Conservation (phyloP, 2,329 filamentous ascomycete genomes). For the Aspergillus transmontanensis region DNA sequence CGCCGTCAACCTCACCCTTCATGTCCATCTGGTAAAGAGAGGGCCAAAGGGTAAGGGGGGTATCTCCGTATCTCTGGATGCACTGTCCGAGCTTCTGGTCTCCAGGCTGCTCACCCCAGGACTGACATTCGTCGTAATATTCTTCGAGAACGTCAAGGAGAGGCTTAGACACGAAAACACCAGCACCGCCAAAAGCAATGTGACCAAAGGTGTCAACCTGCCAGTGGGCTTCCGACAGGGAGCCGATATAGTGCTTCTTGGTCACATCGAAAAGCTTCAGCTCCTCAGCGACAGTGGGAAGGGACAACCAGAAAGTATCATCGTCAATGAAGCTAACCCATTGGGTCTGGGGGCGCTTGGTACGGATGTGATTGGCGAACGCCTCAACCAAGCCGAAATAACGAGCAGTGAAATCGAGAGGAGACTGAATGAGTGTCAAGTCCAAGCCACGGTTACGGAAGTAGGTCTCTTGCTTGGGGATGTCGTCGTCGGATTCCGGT, state of each 20-base stretch:
- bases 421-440: slow-evolving; percentile 42
- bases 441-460: slow-evolving; percentile 47
- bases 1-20: slow-evolving; percentile 43
- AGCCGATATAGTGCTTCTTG: slow-evolving; percentile 48
- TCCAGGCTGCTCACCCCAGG: slow-evolving; percentile 46
- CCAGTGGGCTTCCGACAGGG: slow-evolving; percentile 47
- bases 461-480: slow-evolving; percentile 42
- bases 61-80: slow-evolving; percentile 43
- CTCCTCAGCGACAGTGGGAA: slow-evolving; percentile 41
- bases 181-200: slow-evolving; percentile 49
- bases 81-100: slow-evolving; percentile 49
- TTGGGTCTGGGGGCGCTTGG: slow-evolving; percentile 41
- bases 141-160: slow-evolving; percentile 41
- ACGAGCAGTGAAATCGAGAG: slow-evolving; percentile 45
- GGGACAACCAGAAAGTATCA: slow-evolving; percentile 47
- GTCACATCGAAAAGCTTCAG: slow-evolving; percentile 42
- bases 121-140: slow-evolving; percentile 46
- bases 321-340: slow-evolving; percentile 49
- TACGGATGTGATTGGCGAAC: slow-evolving; percentile 42
- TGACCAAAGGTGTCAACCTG: slow-evolving; percentile 48
- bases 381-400: slow-evolving; percentile 48
- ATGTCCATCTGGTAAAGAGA: slow-evolving; percentile 50
- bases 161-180: slow-evolving; percentile 46
- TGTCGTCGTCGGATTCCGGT: slow-evolving; percentile 43
- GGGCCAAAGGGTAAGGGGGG: slow-evolving; percentile 44